Conservation (phyloP, 2,329 filamentous ascomycete species). For the Phoma sp. region DNA sequence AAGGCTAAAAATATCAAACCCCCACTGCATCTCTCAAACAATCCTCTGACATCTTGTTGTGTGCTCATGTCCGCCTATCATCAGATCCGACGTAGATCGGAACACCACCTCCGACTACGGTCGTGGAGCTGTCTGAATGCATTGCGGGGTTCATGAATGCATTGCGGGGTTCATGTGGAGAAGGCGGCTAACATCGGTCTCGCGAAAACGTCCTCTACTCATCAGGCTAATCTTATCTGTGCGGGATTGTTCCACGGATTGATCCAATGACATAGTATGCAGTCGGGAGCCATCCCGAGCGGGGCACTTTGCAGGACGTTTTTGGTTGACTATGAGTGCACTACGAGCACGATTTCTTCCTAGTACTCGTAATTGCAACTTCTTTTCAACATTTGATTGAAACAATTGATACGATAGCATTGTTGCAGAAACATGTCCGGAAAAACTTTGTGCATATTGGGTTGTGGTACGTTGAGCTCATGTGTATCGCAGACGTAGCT, state of each 20-base stretch:
- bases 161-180: constrained; percentile 16
- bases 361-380: background rate
- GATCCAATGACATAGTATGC: constrained; percentile 7
- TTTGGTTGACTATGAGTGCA: constrained; percentile 1
- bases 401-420: background rate
- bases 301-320: background rate
- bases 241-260: background rate
- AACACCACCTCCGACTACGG: constrained; percentile 1
- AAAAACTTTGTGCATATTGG: constrained; percentile 35
- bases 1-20: background rate
- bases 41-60: background rate
- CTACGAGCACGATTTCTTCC: background rate
- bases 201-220: background rate
- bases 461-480: constrained; percentile 32
- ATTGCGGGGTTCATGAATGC: constrained; percentile 14
- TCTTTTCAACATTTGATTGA: background rate
- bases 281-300: constrained; percentile 15
- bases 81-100: background rate
- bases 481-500: background rate
- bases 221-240: constrained; percentile 11
- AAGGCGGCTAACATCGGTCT: constrained; percentile 15
- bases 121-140: constrained; percentile 2
- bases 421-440: background rate
- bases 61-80: background rate
- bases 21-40: background rate